Evolutionary conservation across 2,329 filamentous ascomycete species (phyloP).

Genomic region (Helminthosporium solani): DNA sequence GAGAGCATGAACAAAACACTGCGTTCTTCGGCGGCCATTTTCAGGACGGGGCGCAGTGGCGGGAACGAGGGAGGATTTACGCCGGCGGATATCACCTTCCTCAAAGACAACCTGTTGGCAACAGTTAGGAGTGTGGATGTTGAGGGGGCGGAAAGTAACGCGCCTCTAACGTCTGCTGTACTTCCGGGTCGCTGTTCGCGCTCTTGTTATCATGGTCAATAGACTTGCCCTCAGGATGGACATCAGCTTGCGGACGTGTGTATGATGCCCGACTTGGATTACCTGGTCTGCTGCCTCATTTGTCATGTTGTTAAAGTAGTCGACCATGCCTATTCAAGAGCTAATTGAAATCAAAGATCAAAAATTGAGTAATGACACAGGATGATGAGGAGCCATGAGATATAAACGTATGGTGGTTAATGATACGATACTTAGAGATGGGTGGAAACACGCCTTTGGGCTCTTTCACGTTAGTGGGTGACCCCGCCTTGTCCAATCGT

Average conservation of each 20-base stretch:
- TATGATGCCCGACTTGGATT: conserved; percentile 22
- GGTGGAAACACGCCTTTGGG: not conserved
- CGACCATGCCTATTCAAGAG: conserved; percentile 18
- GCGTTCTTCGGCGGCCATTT: conserved; percentile 47
- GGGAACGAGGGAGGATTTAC: conserved; percentile 61
- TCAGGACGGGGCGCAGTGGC: conserved; percentile 41
- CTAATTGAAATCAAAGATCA: not conserved
- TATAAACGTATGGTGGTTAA: no score
- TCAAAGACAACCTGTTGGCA: conserved; percentile 57
- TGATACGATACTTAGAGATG: no score
- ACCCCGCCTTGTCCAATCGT: conserved; percentile 27
- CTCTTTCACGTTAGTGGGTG: conserved; percentile 5
- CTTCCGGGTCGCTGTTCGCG: conserved; percentile 41
- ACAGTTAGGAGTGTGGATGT: conserved; percentile 6
- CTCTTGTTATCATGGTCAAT: conserved; percentile 31
- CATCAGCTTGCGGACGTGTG: conserved; percentile 32
- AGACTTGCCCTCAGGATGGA: conserved; percentile 36
- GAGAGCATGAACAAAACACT: conserved; percentile 63
- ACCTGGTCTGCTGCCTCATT: conserved; percentile 28
- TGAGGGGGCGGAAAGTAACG: not conserved
- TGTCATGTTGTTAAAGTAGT: conserved; percentile 22
- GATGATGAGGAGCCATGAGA: not conserved
- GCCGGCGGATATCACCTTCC: conserved; percentile 53
- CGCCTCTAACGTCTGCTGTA: conserved; percentile 46
- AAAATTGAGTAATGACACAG: not conserved